Conservation (phyloP, 2,329 filamentous ascomycete genomes). For the Aspergillus jensenii region DNA sequence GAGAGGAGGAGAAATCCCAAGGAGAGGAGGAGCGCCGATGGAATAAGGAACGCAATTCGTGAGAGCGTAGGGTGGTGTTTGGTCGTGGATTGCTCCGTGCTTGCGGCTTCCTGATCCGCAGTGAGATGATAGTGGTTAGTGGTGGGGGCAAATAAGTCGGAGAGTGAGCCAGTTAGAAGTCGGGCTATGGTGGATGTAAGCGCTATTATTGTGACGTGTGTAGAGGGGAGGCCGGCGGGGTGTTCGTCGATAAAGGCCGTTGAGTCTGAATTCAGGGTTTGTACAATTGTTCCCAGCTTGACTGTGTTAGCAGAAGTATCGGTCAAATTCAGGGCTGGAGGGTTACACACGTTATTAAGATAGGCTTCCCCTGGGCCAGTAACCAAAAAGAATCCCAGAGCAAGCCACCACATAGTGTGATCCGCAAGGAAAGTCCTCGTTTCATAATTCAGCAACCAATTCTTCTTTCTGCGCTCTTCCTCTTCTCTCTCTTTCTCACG, state of each 20-base stretch:
- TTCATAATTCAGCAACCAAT: conserved; percentile 87
- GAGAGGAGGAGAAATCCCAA: conserved; percentile 76
- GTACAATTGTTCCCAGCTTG: conserved; percentile 81
- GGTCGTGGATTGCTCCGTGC: conserved; percentile 33
- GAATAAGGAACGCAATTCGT: conserved; percentile 75
- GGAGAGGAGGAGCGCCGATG: conserved; percentile 71
- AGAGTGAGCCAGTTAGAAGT: conserved; percentile 83
- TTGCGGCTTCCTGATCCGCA: conserved; percentile 46
- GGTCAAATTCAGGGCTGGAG: background rate
- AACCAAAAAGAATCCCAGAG: conserved; percentile 86
- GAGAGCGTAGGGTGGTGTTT: conserved; percentile 60
- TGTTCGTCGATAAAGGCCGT: conserved; percentile 48
- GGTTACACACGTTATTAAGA: conserved; percentile 73
- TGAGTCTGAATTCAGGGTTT: conserved; percentile 71
- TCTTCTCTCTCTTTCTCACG: conserved; percentile 48
- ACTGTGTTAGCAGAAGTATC: background rate
- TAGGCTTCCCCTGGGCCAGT: conserved; percentile 96
- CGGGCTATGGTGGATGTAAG: conserved; percentile 87
- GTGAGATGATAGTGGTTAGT: conserved; percentile 59
- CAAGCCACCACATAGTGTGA: conserved; percentile 93
- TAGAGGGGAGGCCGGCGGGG: conserved; percentile 66
- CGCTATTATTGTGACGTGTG: conserved; percentile 90
- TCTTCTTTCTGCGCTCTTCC: conserved; percentile 72
- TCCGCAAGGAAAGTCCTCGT: conserved; percentile 82
- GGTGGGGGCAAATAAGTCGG: conserved; percentile 77